Conservation (phyloP, 176 grass and related monocot species). For the Calamus simplicifolius region DNA sequence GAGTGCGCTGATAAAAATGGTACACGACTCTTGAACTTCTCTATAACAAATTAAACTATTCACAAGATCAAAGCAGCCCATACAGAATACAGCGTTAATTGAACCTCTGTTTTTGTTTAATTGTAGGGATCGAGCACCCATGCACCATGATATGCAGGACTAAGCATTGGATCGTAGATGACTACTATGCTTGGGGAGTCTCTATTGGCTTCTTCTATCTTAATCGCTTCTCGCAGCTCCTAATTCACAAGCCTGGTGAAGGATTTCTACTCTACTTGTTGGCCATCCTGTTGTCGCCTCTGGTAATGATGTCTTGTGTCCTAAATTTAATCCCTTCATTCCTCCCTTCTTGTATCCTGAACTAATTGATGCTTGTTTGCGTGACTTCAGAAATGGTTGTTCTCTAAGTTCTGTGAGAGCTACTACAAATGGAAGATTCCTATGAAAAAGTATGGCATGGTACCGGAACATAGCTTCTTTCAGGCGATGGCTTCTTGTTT, state of each 20-base stretch:
- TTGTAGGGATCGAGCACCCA: conserved; percentile 20
- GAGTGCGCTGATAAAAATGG: conserved; percentile 44
- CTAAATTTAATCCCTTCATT: neutral
- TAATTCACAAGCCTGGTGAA: conserved; percentile 43
- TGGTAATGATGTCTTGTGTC: conserved; percentile 15
- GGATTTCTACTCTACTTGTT: conserved; percentile 35
- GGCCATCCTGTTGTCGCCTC: conserved; percentile 31
- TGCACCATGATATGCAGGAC: conserved; percentile 43
- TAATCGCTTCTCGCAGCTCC: conserved; percentile 31
- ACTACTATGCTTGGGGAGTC: conserved; percentile 24
- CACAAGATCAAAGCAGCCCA: no score
- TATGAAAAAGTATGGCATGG: no score
- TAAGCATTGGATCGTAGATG: conserved; percentile 30
- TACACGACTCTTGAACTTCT: neutral
- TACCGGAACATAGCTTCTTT: no score
- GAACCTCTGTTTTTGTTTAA: neutral
- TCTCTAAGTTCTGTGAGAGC: no score
- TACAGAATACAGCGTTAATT: no score
- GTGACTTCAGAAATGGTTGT: no score
- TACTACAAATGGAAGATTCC: no score
- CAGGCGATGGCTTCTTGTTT: no score
- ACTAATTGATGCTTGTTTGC: no score
- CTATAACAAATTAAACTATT: no score
- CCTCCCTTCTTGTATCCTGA: no score
- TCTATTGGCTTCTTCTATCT: conserved; percentile 21